Conservation (phyloP, 352 stramenopile species). For the Thraustochytrium sp. region DNA sequence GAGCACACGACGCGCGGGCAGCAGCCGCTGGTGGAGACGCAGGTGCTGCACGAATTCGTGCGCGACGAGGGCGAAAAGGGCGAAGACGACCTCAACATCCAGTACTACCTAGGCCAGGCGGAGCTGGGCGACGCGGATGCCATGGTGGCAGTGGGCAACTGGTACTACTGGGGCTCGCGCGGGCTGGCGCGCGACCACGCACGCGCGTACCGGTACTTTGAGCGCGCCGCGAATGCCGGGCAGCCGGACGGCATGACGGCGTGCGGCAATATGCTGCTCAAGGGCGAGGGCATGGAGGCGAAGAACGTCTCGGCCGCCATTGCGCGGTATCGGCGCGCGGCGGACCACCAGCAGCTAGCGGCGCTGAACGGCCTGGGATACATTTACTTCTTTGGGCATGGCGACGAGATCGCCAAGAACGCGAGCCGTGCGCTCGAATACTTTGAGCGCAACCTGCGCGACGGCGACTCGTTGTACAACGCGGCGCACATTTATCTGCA, state of each 20-base stretch:
- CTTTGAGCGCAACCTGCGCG: slow-evolving; percentile 69
- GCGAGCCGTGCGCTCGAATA: slow-evolving; percentile 66
- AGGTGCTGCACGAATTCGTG: slow-evolving; percentile 23
- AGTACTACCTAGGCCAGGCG: slow-evolving; percentile 70
- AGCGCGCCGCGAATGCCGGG: slow-evolving; percentile 59
- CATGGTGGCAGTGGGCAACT: slow-evolving; percentile 72
- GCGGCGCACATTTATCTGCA: slow-evolving; percentile 54
- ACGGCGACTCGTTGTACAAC: slow-evolving; percentile 82
- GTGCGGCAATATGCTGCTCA: slow-evolving; percentile 73
- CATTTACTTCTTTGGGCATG: slow-evolving; percentile 73
- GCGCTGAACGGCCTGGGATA: slow-evolving; percentile 79
- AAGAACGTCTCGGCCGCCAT: slow-evolving; percentile 69
- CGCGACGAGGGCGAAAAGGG: slow-evolving; percentile 54
- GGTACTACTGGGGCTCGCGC: slow-evolving; percentile 77
- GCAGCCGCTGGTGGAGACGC: slow-evolving; percentile 15
- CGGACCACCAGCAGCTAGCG: slow-evolving; percentile 56
- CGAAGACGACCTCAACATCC: slow-evolving; percentile 73
- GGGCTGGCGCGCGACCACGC: slow-evolving; percentile 65
- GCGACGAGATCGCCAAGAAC: slow-evolving; percentile 61
- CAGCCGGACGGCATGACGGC: slow-evolving; percentile 58
- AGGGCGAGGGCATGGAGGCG: slow-evolving; percentile 64
- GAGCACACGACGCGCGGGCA: slow-evolving; percentile 17
- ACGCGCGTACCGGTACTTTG: slow-evolving; percentile 67
- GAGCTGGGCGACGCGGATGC: slow-evolving; percentile 66
- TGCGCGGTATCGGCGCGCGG: slow-evolving; percentile 67